Percentiles rank a stretch among this genome's conserved stretches.
These are phyloP conservation scores for Quercus lobata DNA, from an alignment of 331 rosid genomes.

Conservation along the genomic window DNA sequence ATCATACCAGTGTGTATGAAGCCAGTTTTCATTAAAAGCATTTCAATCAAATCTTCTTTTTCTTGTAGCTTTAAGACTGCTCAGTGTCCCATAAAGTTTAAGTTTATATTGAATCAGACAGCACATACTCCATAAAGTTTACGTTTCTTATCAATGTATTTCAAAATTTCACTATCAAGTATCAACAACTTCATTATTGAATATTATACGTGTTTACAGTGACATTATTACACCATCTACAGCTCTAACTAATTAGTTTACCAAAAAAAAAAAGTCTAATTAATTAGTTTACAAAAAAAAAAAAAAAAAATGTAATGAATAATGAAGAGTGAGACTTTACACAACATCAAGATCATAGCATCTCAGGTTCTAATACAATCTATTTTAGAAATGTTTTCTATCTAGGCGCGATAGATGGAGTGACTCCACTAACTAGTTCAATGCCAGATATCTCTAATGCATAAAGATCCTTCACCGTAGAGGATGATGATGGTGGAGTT, in stretches of 20 bases:
- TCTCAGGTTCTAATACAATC: not conserved
- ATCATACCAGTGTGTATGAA: too few relatives aligned
- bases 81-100: too few relatives aligned
- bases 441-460: conserved; percentile 74
- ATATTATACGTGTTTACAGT: too few relatives aligned
- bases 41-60: too few relatives aligned
- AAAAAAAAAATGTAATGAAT: conserved; percentile 14
- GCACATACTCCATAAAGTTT: too few relatives aligned
- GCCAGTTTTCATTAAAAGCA: too few relatives aligned
- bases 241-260: not conserved
- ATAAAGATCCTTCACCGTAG: conserved; percentile 40
- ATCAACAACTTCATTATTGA: too few relatives aligned
- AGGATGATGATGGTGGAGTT: conserved; percentile 56
- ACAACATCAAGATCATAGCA: not conserved
- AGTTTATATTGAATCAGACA: too few relatives aligned
- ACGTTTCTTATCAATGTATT: too few relatives aligned
- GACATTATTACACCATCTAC: conserved; percentile 2
- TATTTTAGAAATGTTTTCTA: conserved; percentile 23
- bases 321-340: not conserved
- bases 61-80: too few relatives aligned
- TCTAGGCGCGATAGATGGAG: conserved; percentile 82
- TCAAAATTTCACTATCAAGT: too few relatives aligned
- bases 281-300: not conserved
- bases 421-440: conserved; percentile 73
- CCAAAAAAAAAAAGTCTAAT: conserved; percentile 2